Percentiles rank a stretch among this genome's conserved stretches.
These are phyloP conservation scores for Hypoxylon perforatum DNA, from an alignment of 495 filamentous ascomycete genomes.

Conservation along the genomic window DNA sequence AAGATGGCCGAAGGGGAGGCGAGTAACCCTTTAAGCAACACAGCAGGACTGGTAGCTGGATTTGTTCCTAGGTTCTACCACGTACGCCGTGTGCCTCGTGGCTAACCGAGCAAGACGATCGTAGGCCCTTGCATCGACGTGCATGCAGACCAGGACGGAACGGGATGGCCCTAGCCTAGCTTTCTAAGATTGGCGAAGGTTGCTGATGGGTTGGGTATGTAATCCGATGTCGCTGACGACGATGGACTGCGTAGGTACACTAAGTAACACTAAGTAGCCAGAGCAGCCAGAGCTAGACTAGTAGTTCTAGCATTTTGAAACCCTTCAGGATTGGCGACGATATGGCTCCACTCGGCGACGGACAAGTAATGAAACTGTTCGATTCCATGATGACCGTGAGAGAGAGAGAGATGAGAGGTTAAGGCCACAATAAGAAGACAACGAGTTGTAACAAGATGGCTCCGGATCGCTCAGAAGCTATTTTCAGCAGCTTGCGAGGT, in stretches of 20 bases:
- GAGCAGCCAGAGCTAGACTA: too few relatives aligned
- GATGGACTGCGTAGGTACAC: neutral
- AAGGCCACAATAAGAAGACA: neutral
- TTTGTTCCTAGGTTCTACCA: conserved; percentile 19
- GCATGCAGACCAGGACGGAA: conserved; percentile 36
- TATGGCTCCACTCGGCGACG: conserved; percentile 14
- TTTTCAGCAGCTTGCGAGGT: neutral
- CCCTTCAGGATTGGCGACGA: conserved; percentile 22
- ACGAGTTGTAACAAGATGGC: neutral
- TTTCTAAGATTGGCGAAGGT: conserved; percentile 34
- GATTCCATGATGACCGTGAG: neutral
- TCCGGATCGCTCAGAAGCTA: neutral
- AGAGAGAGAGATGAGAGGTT: conserved; percentile 1
- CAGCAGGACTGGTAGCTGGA: conserved; percentile 5
- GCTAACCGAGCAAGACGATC: conserved; percentile 23
- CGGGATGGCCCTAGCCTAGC: conserved; percentile 38
- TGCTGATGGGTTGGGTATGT: conserved; percentile 31
- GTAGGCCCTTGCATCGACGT: conserved; percentile 41
- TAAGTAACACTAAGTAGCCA: neutral
- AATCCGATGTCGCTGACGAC: conserved; percentile 43
- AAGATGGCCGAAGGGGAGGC: conserved; percentile 12
- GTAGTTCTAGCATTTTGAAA: conserved; percentile 9
- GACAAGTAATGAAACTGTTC: neutral
- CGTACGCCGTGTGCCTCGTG: conserved; percentile 23
- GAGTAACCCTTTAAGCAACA: conserved; percentile 13